Evolutionary conservation across 108 stramenopile species (phyloP).

Genomic region (Chaetoceros muelleri): DNA sequence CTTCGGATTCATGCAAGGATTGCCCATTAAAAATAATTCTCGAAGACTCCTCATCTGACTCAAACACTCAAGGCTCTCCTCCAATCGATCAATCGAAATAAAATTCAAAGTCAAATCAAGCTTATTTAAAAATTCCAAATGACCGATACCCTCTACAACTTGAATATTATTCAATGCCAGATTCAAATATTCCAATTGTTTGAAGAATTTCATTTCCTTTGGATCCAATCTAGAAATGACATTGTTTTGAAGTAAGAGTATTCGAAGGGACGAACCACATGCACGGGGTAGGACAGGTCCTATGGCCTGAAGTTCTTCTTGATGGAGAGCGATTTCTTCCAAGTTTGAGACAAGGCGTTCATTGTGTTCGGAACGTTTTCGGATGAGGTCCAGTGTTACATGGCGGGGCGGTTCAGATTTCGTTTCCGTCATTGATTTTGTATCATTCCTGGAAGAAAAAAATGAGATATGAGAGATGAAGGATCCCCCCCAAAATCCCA

Average conservation of each 20-base stretch:
- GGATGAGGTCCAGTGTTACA: slow-evolving; percentile 53
- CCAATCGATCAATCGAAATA: slow-evolving; percentile 60
- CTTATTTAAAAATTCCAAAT: slow-evolving; percentile 74
- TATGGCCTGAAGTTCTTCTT: slow-evolving; percentile 80
- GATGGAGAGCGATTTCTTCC: slow-evolving; percentile 84
- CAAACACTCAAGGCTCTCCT: slow-evolving; percentile 46
- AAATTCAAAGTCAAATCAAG: slow-evolving; percentile 86
- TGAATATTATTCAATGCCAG: slow-evolving; percentile 79
- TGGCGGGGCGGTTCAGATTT: no score
- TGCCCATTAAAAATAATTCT: slow-evolving; percentile 80
- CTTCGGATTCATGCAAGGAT: slow-evolving; percentile 53
- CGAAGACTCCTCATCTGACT: slow-evolving; percentile 22
- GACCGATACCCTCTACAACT: slow-evolving; percentile 34
- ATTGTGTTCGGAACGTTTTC: slow-evolving; percentile 71
- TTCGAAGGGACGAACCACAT: slow-evolving; percentile 72
- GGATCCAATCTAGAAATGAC: slow-evolving; percentile 54
- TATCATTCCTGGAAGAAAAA: no score
- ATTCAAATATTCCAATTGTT: slow-evolving; percentile 81
- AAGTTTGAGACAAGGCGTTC: slow-evolving; percentile 66
- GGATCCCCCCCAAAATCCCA: no score
- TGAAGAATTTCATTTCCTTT: slow-evolving; percentile 56
- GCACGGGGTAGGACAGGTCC: slow-evolving; percentile 50
- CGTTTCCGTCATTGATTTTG: no score
- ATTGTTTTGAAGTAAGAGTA: slow-evolving; percentile 85
- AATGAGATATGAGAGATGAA: no score